phyloP scores from a whole-genome alignment of 768 basidiomycete species.

The Suillus alpinus region DNA sequence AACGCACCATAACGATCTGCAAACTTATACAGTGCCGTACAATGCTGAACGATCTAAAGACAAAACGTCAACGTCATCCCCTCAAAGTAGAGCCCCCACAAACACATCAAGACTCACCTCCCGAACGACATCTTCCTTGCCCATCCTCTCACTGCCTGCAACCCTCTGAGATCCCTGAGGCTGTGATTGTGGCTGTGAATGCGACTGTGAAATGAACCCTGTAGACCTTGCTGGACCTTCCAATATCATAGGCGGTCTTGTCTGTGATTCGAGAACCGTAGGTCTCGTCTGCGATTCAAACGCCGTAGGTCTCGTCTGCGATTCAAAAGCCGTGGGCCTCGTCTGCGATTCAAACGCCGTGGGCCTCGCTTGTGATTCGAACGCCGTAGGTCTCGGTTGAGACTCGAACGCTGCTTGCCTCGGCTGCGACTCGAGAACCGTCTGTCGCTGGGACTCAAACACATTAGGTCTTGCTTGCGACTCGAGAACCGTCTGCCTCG shows the following conservation, averaged over 20 bases:
- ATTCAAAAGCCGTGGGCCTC: no score
- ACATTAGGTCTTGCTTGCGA: neutral
- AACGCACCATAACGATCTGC: slow-evolving; percentile 64
- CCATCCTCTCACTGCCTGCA: neutral
- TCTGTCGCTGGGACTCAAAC: neutral
- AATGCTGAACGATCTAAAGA: slow-evolving; percentile 53
- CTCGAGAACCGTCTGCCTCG: neutral
- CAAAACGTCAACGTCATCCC: slow-evolving; percentile 26
- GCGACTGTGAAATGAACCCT: slow-evolving; percentile 12
- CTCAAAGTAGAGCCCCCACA: slow-evolving; percentile 15
- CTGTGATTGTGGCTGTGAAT: slow-evolving; percentile 23
- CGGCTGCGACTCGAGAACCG: neutral
- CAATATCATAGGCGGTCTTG: neutral
- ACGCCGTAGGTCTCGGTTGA: neutral
- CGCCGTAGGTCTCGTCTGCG: neutral
- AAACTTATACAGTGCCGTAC: slow-evolving; percentile 58
- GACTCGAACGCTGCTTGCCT: neutral
- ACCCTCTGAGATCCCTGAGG: slow-evolving; percentile 14
- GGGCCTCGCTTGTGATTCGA: no score
- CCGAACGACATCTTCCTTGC: slow-evolving; percentile 2
- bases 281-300: neutral
- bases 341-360: no score
- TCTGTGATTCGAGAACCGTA: neutral
- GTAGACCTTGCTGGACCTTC: neutral
- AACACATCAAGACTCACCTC: neutral